Base-by-base conservation (phyloP, 2,329 filamentous ascomycete genomes). In the Moelleriella libera region DNA sequence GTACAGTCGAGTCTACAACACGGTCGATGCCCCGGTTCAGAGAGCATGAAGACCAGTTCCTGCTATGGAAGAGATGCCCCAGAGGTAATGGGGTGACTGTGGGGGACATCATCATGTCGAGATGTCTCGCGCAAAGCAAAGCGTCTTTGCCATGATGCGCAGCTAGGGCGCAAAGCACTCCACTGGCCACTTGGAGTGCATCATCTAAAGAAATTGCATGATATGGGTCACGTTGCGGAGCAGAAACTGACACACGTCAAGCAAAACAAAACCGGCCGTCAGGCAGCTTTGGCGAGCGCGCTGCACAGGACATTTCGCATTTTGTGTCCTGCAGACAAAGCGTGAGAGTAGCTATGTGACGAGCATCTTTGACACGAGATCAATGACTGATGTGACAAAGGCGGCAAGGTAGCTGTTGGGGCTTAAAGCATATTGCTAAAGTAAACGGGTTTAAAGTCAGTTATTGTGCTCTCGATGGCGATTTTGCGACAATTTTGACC, bases 161-260 rank as follows among this genome's bases (percentile, higher is more conserved):
- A 75, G 64, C 52, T 74, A 69, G 0, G 62, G 39, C 47, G 68
- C 65, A 48, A 70, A 72, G 5, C 68, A 60, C 43, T 60, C 70
- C 8, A 55, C 57, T 4, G 49, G 45, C 8, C 47, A 43, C 45
- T 42, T 49, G 3, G 47, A 43, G 47, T 60, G 69, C 70, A 75
- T 74, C 1, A 66, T 67, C 71, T 71, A 76, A 0, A 71, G 72
- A 46, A 70, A 73, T 55, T 75, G 71, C 28, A 73, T 48, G 37
- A 78, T 66, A 49, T 74, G 67, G 0, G 73, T 76, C 7, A 68
- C 69, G n/a, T 14, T 42, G 9, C 21, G 11, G 40, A 42, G 11
- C 8, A 42, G 40, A 8, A 8, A 8, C 2, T 10, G 11, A 42
- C 7, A 12, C 2, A 5, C 40, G 40, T 42, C 40, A 7, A 8